Percentiles rank a stretch among this genome's conserved stretches.
phyloP scores from a whole-genome alignment of 2,329 filamentous ascomycete genomes.

The Exophiala dermatitidis region DNA sequence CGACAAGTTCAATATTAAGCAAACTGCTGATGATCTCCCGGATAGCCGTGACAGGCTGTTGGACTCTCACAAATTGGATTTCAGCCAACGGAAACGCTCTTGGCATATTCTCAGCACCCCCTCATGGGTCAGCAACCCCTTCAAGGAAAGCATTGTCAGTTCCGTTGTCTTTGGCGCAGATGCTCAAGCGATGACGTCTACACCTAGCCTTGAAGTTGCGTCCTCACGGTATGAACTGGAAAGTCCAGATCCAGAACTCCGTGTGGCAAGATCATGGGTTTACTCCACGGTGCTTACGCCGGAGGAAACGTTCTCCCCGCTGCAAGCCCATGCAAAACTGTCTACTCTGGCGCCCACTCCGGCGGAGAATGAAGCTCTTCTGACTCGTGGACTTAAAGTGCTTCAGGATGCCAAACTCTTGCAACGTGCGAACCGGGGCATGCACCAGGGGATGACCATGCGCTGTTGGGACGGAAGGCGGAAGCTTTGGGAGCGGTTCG shows the following conservation, averaged over 20 bases:
- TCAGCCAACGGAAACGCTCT: constrained; percentile 30
- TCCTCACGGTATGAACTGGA: constrained; percentile 4
- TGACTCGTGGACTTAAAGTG: constrained; percentile 37
- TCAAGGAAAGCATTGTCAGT: constrained; percentile 33
- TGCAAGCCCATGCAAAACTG: constrained; percentile 32
- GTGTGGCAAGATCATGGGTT: constrained; percentile 41
- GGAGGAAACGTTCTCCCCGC: constrained; percentile 36
- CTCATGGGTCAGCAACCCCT: constrained; percentile 30
- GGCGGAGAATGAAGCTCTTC: constrained; percentile 27
- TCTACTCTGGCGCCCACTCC: constrained; percentile 16
- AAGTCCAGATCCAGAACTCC: constrained; percentile 7
- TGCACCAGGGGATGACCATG: constrained; percentile 25
- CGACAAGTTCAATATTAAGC: constrained; percentile 34
- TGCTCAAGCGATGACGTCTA: constrained; percentile 12
- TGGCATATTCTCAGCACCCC: constrained; percentile 35
- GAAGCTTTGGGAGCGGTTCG: constrained; percentile 38
- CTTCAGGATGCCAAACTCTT: constrained; percentile 30
- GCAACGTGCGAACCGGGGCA: constrained; percentile 32
- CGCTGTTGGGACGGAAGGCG: constrained; percentile 15
- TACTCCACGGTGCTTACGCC: constrained; percentile 42
- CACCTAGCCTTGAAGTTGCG: constrained; percentile 1
- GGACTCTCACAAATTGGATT: constrained; percentile 36
- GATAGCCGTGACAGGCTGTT: constrained; percentile 37
- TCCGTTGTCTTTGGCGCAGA: constrained; percentile 32
- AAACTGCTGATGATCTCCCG: constrained; percentile 37